phyloP scores from a whole-genome alignment of 2,329 filamentous ascomycete genomes.

The Graphilbum fragrans region DNA sequence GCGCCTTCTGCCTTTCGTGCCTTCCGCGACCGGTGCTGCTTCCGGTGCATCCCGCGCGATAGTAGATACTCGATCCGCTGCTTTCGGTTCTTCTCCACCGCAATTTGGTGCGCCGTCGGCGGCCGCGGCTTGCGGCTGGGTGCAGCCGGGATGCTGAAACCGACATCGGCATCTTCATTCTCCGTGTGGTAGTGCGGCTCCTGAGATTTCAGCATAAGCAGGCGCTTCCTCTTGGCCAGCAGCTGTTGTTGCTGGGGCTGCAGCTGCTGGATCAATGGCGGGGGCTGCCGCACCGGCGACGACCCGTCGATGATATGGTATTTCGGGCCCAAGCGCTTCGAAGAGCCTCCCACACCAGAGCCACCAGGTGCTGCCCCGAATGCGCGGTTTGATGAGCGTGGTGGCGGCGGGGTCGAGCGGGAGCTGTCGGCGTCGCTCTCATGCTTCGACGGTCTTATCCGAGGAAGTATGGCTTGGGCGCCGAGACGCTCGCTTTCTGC shows the following conservation, averaged over 20 bases:
- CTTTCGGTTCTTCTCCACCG: slow-evolving; percentile 66
- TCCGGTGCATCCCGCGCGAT: slow-evolving; percentile 56
- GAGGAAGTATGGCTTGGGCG: slow-evolving; percentile 41
- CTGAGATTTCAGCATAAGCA: slow-evolving; percentile 13
- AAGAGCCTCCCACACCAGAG: slow-evolving; percentile 26
- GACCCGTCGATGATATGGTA: slow-evolving; percentile 49
- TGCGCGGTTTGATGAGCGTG: slow-evolving; percentile 21
- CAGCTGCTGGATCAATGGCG: slow-evolving; percentile 10
- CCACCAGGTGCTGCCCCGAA: slow-evolving; percentile 25
- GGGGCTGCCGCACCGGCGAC: slow-evolving; percentile 38
- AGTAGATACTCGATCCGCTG: slow-evolving; percentile 74
- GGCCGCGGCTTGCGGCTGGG: slow-evolving; percentile 55
- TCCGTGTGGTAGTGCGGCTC: slow-evolving; percentile 2
- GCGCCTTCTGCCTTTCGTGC: slow-evolving; percentile 51
- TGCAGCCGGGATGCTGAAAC: slow-evolving; percentile 2
- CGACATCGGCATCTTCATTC: slow-evolving; percentile 7
- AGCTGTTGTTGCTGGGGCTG: slow-evolving; percentile 15
- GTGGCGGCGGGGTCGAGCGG: slow-evolving; percentile 37
- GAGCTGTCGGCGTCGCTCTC: slow-evolving; percentile 42
- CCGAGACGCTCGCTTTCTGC: slow-evolving; percentile 36
- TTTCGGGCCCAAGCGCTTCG: slow-evolving; percentile 39
- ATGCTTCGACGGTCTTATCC: slow-evolving; percentile 51
- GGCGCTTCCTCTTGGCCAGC: neutral
- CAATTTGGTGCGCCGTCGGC: slow-evolving; percentile 70
- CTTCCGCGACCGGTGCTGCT: slow-evolving; percentile 52